Conservation (phyloP, 768 basidiomycete genomes). For the Solioccasus polychromus region DNA sequence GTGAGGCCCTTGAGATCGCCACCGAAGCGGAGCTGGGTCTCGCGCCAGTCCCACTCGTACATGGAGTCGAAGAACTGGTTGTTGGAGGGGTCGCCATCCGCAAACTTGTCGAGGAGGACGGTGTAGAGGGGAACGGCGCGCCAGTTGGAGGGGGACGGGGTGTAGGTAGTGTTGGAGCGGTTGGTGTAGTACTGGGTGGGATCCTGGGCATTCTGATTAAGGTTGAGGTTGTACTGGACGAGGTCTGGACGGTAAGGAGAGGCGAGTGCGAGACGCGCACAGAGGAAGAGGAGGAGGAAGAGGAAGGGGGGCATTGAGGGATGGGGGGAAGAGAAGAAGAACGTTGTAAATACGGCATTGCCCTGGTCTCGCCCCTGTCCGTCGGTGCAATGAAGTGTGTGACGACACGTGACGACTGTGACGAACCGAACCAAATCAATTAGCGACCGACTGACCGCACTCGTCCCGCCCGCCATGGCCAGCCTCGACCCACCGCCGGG, state of each 20-base stretch:
- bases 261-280: conserved; percentile 43
- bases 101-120: conserved; percentile 88
- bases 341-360: no score
- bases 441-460: no score
- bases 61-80: conserved; percentile 83
- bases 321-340: background rate
- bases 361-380: no score
- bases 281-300: conserved; percentile 29
- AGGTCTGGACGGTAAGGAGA: conserved; percentile 70
- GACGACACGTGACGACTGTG: no score
- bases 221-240: conserved; percentile 73
- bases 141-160: conserved; percentile 83
- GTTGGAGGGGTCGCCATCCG: conserved; percentile 88
- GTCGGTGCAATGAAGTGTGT: no score
- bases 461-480: no score
- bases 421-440: no score
- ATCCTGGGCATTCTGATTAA: conserved; percentile 66
- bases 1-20: conserved; percentile 83
- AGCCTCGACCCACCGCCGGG: conserved; percentile 57
- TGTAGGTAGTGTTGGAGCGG: conserved; percentile 66
- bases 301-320: conserved; percentile 27
- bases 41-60: conserved; percentile 82
- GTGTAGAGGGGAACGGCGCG: conserved; percentile 77
- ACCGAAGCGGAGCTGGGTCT: conserved; percentile 86
- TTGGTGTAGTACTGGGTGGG: conserved; percentile 63